phyloP scores from a whole-genome alignment of 2,329 filamentous ascomycete genomes.

The Diaporthe eres region DNA sequence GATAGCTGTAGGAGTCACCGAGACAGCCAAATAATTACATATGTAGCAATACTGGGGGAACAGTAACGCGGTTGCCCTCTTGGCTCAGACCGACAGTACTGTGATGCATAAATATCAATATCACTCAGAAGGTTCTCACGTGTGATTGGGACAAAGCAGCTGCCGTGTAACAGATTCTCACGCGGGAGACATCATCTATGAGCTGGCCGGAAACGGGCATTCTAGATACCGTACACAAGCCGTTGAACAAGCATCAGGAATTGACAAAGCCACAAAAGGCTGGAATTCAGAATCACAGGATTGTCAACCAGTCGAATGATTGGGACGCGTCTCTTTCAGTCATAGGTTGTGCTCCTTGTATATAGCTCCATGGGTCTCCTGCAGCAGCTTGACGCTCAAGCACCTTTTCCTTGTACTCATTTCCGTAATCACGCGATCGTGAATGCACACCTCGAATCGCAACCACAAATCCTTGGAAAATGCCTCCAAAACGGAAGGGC shows the following conservation, averaged over 20 bases:
- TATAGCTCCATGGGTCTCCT: neutral
- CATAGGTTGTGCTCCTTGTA: neutral
- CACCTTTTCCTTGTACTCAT: neutral
- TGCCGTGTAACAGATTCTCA: neutral
- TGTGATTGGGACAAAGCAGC: neutral
- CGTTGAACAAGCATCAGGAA: neutral
- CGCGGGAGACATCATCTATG: neutral
- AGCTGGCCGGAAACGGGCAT: neutral
- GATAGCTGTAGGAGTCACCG: neutral
- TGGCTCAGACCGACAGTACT: rapidly evolving
- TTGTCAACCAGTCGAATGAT: neutral
- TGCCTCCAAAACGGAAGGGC: neutral
- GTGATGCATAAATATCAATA: neutral
- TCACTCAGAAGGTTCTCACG: neutral
- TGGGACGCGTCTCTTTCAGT: neutral
- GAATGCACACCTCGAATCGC: neutral
- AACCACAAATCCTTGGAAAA: rapidly evolving
- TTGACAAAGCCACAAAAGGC: neutral
- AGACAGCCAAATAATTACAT: neutral
- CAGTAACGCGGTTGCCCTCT: neutral
- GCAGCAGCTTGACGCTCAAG: neutral
- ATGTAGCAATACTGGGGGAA: neutral
- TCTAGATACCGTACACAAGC: neutral
- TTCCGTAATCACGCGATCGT: neutral
- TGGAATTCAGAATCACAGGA: neutral